phyloP scores from a whole-genome alignment of 192 early-diverging fungal species.

The Coemansia sp. region DNA sequence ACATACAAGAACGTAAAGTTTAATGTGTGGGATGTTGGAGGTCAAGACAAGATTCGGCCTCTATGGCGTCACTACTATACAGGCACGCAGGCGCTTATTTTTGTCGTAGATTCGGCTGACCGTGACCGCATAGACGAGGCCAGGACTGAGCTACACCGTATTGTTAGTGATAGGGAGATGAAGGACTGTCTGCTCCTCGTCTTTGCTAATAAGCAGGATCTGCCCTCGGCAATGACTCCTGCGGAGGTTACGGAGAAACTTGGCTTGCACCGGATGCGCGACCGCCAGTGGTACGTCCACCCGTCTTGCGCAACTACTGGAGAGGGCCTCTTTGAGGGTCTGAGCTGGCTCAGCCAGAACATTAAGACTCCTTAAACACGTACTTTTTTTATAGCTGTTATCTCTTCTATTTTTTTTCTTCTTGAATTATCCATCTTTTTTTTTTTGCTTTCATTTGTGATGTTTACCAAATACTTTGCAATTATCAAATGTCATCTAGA shows the following conservation, averaged over 20 bases:
- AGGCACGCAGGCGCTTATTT: slow-evolving; percentile 83
- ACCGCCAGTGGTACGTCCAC: slow-evolving; percentile 91
- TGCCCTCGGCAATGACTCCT: slow-evolving; percentile 86
- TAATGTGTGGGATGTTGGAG: slow-evolving; percentile 86
- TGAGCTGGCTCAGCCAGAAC: slow-evolving; percentile 87
- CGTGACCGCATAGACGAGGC: slow-evolving; percentile 88
- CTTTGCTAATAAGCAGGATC: slow-evolving; percentile 85
- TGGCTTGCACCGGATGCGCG: slow-evolving; percentile 83
- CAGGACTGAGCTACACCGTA: slow-evolving; percentile 78
- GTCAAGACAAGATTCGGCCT: slow-evolving; percentile 90
- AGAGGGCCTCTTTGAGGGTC: slow-evolving; percentile 82
- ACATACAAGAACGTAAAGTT: slow-evolving; percentile 88
- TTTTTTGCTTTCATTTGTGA: neutral
- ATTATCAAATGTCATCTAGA: neutral
- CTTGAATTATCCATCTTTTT: slow-evolving; percentile 2
- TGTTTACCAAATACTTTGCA: neutral
- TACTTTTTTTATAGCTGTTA: slow-evolving; percentile 9
- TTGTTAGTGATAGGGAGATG: slow-evolving; percentile 85
- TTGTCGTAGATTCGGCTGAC: slow-evolving; percentile 88
- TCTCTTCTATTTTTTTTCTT: slow-evolving; percentile 2
- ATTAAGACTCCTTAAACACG: slow-evolving; percentile 61
- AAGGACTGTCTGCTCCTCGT: slow-evolving; percentile 79
- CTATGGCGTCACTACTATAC: slow-evolving; percentile 88
- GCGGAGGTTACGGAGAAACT: slow-evolving; percentile 93
- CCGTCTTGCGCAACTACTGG: slow-evolving; percentile 83